A percentile compares a stretch with the other conserved stretches of the same genome.
These are phyloP conservation scores for Dactylellina drechsleri DNA, from an alignment of 2,329 filamentous ascomycete genomes.

Conservation along the genomic window DNA sequence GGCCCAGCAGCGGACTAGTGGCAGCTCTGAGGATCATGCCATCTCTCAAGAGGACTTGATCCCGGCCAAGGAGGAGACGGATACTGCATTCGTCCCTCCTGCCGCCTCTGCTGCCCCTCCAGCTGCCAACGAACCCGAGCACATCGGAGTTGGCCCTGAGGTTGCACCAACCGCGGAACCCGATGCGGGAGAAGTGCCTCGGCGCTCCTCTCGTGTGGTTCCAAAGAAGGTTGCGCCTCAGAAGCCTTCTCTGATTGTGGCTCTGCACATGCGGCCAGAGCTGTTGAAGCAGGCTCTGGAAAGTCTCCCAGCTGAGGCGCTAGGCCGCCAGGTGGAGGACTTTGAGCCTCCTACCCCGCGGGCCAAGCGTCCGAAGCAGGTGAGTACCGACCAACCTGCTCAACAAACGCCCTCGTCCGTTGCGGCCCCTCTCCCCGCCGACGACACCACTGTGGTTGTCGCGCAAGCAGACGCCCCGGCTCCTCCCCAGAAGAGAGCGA, in stretches of 20 bases:
- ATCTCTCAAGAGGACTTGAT: constrained; percentile 21
- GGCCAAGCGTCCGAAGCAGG: constrained; percentile 31
- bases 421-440: not conserved
- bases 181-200: constrained; percentile 29
- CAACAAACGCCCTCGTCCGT: constrained; percentile 4
- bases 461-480: constrained; percentile 1
- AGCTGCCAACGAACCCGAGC: constrained; percentile 29
- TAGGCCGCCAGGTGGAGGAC: constrained; percentile 20
- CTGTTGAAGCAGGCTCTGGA: constrained; percentile 13
- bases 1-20: constrained; percentile 33
- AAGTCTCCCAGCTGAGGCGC: constrained; percentile 4
- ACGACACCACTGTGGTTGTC: not conserved
- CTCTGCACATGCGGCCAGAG: constrained; percentile 18
- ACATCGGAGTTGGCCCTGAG: constrained; percentile 21
- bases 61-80: constrained; percentile 25
- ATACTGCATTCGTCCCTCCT: not conserved
- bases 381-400: constrained; percentile 12
- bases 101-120: not conserved
- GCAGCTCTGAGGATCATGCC: constrained; percentile 43
- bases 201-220: constrained; percentile 48
- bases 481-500: constrained; percentile 38
- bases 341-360: constrained; percentile 19
- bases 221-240: constrained; percentile 38
- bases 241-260: constrained; percentile 35
- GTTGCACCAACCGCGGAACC: constrained; percentile 21